Evolutionary conservation across 768 basidiomycete species (phyloP).

Genomic region (Tylopilus cervinicoccineus): DNA sequence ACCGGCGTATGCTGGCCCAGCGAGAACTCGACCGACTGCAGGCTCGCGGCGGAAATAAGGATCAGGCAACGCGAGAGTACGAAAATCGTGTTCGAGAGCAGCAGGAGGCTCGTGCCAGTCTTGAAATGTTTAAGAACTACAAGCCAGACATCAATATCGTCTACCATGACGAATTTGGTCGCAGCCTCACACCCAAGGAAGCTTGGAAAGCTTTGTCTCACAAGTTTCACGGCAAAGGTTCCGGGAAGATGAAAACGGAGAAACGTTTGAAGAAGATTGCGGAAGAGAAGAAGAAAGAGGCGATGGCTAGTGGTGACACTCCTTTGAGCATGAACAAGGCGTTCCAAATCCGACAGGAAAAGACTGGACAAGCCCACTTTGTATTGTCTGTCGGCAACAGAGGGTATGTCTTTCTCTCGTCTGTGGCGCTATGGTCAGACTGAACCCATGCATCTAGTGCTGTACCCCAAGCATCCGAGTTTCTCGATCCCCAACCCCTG

Average conservation of each 20-base stretch:
- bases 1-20: conserved; percentile 68
- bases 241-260: conserved; percentile 96
- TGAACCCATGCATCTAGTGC: conserved; percentile 46
- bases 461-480: conserved; percentile 80
- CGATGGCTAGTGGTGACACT: conserved; percentile 94
- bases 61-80: conserved; percentile 91
- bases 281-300: conserved; percentile 92
- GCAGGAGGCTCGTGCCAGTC: conserved; percentile 76
- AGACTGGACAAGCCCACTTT: conserved; percentile 94
- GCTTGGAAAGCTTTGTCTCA: conserved; percentile 98
- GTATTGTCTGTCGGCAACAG: conserved; percentile 91
- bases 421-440: neutral
- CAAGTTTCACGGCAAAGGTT: conserved; percentile 97
- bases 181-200: conserved; percentile 86
- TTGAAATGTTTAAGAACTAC: conserved; percentile 88
- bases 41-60: conserved; percentile 77
- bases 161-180: conserved; percentile 95
- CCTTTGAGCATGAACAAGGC: conserved; percentile 93
- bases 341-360: conserved; percentile 90
- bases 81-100: conserved; percentile 91
- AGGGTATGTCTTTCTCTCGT: conserved; percentile 51
- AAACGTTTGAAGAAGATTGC: conserved; percentile 94
- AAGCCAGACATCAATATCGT: conserved; percentile 96
- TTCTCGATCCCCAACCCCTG: conserved; percentile 75
- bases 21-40: conserved; percentile 78